phyloP scores from a whole-genome alignment of 768 basidiomycete species.

The Xerocomus brunneocitrinus region DNA sequence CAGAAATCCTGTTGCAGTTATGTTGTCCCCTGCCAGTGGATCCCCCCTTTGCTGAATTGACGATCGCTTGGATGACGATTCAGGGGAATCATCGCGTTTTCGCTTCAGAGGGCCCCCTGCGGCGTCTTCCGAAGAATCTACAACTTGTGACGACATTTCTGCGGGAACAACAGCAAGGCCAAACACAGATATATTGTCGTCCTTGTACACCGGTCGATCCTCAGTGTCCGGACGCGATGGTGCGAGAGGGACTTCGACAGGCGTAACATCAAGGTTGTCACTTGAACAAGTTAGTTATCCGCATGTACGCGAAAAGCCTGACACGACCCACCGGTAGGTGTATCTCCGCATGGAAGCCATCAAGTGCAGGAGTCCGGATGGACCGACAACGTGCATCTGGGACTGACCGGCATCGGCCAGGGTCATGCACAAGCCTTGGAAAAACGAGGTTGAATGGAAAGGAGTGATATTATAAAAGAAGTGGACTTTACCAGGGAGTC shows the following conservation, averaged over 20 bases:
- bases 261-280: constrained; percentile 45
- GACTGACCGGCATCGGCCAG: constrained; percentile 66
- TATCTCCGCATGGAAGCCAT: constrained; percentile 69
- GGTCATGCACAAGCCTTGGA: constrained; percentile 70
- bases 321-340: constrained; percentile 49
- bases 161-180: constrained; percentile 46
- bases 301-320: neutral
- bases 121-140: neutral
- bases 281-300: constrained; percentile 28
- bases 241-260: constrained; percentile 39
- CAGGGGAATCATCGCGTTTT: constrained; percentile 40
- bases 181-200: constrained; percentile 63
- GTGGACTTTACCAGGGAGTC: constrained; percentile 61
- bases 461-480: neutral
- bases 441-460: neutral
- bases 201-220: constrained; percentile 48
- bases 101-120: constrained; percentile 30
- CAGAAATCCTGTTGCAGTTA: constrained; percentile 7
- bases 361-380: constrained; percentile 64
- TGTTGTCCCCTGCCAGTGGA: neutral
- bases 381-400: constrained; percentile 62
- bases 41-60: neutral
- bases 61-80: constrained; percentile 35
- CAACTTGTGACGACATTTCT: neutral
- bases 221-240: constrained; percentile 16